Evolutionary conservation across 2,329 filamentous ascomycete species (phyloP), one percentile per base, ranked within the genome.

Genomic region (Dactylellina parvicollis): DNA sequence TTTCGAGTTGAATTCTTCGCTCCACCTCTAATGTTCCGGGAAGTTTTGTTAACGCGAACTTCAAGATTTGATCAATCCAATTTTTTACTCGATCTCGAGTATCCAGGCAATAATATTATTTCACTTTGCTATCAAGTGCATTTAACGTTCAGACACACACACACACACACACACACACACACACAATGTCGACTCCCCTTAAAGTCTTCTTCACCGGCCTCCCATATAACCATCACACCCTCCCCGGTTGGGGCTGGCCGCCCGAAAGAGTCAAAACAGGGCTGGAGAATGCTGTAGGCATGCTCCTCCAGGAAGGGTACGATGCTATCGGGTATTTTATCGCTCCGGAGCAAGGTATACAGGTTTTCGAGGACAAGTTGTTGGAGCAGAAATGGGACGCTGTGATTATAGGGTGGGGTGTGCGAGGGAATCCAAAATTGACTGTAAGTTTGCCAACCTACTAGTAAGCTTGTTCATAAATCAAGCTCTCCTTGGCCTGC

Each of bases 391-490:
- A 73, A 26, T 73, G 69, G 69, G 69, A 73, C 18, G 60, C 69
- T n/a, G 69, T 73, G 46, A 73, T 73, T 40, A 73, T 73, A 12
- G 69, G 69, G 14, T 73, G 69, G 69, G 69, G 69, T 14, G 69
- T 66, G n/a, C 36, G 69, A 46, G 69, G 69, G 3, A 73, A 73
- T 44, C 61, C 56, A 28, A 54, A 73, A 32, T 54, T 73, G 24
- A 73, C 69, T 10, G 69, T 73, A 22, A 38, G 59, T 65, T 10
- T 40, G 46, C 12, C 34, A 14, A 3, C 10, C 4, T 32, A 32
- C 5, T 32, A 32, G n/a, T 32, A 32, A 32, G 30, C 5, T 32
- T n/a, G n/a, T n/a, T n/a, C n/a, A n/a, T n/a, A n/a, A n/a, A n/a
- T n/a, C n/a, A n/a, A n/a, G n/a, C n/a, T n/a, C n/a, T n/a, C n/a